phyloP scores from a whole-genome alignment of 2,329 filamentous ascomycete genomes.

The Botrytis elliptica region DNA sequence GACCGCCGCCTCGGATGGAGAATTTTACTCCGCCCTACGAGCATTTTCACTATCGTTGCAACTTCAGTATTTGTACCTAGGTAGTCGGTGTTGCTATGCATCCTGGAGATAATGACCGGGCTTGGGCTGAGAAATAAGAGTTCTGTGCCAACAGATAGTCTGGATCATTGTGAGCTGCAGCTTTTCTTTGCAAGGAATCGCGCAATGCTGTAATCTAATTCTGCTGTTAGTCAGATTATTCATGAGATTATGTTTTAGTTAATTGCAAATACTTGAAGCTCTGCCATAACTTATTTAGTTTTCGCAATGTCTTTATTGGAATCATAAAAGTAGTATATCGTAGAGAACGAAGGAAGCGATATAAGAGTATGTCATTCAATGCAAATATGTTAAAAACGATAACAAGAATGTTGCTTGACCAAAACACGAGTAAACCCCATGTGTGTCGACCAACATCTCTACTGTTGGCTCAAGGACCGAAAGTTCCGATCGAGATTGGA shows the following conservation, averaged over 20 bases:
- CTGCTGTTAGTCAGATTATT: background rate
- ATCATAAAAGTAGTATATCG: no score
- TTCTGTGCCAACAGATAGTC: background rate
- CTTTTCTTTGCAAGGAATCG: background rate
- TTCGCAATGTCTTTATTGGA: background rate
- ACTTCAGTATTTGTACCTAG: constrained; percentile 21
- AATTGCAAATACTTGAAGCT: background rate
- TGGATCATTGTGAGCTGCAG: no score
- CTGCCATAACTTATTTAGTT: background rate
- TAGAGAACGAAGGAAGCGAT: no score
- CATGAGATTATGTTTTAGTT: background rate
- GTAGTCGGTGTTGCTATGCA: constrained; percentile 28
- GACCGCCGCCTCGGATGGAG: constrained; percentile 31
- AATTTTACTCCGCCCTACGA: constrained; percentile 26
- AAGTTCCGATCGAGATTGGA: background rate
- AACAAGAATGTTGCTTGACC: background rate
- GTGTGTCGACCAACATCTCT: background rate
- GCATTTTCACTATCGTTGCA: constrained; percentile 24
- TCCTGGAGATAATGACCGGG: constrained; percentile 21
- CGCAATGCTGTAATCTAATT: background rate
- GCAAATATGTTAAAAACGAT: background rate
- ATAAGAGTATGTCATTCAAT: no score
- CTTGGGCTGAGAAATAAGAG: constrained; percentile 29
- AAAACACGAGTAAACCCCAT: background rate
- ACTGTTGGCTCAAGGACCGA: no score